phyloP scores from a whole-genome alignment of 441 rosid genomes.

The Pelargonium fulgidum region DNA sequence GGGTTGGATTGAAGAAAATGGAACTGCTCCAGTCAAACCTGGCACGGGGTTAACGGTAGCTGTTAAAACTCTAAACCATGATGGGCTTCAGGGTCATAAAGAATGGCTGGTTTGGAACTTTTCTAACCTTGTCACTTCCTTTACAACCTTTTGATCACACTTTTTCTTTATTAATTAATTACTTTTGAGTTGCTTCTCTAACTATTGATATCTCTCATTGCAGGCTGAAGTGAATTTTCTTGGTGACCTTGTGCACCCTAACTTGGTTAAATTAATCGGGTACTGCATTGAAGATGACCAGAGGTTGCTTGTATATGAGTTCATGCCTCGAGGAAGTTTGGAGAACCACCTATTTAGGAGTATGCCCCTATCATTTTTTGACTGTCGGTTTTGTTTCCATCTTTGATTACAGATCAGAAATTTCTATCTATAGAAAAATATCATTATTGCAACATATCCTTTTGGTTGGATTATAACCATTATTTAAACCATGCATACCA shows the following conservation, averaged over 20 bases:
- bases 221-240: slow-evolving; percentile 64
- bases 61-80: slow-evolving; percentile 43
- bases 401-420: too few species aligned
- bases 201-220: neutral
- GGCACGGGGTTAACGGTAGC: slow-evolving; percentile 51
- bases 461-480: too few species aligned
- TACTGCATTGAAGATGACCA: slow-evolving; percentile 62
- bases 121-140: neutral
- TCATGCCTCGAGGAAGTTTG: slow-evolving; percentile 61
- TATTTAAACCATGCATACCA: too few species aligned
- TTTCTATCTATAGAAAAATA: neutral
- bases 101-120: slow-evolving; percentile 41
- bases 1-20: slow-evolving; percentile 3
- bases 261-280: slow-evolving; percentile 53
- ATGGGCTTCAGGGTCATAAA: slow-evolving; percentile 50
- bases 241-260: slow-evolving; percentile 53
- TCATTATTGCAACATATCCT: too few species aligned
- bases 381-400: too few species aligned
- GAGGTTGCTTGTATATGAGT: slow-evolving; percentile 49
- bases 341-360: slow-evolving; percentile 62
- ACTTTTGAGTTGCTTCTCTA: slow-evolving; percentile 9
- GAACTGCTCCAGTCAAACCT: slow-evolving; percentile 47
- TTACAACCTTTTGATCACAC: neutral
- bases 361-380: slow-evolving; percentile 23
- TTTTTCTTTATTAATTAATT: neutral